Base-by-base conservation (phyloP, 495 filamentous ascomycete genomes). In the Lophiostoma macrostomum region DNA sequence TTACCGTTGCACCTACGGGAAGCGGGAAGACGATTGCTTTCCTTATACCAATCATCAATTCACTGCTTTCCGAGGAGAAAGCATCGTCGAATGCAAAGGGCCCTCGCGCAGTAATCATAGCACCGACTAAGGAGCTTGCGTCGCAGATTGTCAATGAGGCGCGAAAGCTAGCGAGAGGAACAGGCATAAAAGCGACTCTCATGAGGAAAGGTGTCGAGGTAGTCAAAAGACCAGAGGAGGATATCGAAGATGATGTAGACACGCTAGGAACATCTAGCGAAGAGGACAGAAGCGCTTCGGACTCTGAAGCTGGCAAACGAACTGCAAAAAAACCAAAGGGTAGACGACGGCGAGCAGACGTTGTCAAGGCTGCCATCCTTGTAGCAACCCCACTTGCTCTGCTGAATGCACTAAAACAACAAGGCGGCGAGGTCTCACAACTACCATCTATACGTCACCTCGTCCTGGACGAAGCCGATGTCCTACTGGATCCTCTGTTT, bases 1-100 rank as follows among this genome's bases (percentile, higher is more conserved):
- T 98, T 28, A 84, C 85, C 3, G 83, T 96, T 28, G 93, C 93
- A 12, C 94, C 94, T 2, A 99, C 93, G 3, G 93, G 93, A 16
- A 96, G 90, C 64, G 93, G 93, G n/a, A 99, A 99, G 73, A 97
- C 93, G 0, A 68, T 97, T 47, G 86, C 88, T 3, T 99, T 96
- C 63, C 68, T 97, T 65, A 85, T 99, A 22, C 89, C 90, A 0
- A 76, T 89, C 14, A 76, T 97, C 41, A 84, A 96, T 64, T 75
- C 78, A 39, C 80, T 91, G 37, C 72, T 91, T 24, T 72, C 72
- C 60, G 63, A 68, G 53, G 70, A 69, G 29, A 70, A 41, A 69
- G 35, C 36, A 4, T 2, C 18, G 12, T 75, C 35, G 44, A 63
- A 43, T 20, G 36, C 41, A 7, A 14, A 16, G 1, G 65, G 65